Evolutionary conservation across 2,329 filamentous ascomycete species (phyloP).

Genomic region (Penicillium paneum): DNA sequence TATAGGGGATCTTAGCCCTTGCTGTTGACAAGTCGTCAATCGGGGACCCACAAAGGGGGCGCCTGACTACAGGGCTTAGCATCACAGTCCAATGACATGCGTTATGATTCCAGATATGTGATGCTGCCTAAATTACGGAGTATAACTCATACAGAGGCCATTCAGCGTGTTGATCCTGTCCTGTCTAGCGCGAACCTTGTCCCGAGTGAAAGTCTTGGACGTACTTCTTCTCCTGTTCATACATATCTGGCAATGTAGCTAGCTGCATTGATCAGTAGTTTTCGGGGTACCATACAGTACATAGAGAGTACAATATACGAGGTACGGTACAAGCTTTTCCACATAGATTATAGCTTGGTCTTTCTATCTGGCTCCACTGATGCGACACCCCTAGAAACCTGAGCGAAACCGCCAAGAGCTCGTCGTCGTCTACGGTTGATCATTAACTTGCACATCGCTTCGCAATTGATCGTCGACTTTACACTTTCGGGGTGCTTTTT

Average conservation of each 20-base stretch:
- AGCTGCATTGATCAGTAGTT: slow-evolving; percentile 5
- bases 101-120: background rate
- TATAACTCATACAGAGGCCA: background rate
- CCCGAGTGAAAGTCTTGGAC: background rate
- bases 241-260: slow-evolving; percentile 6
- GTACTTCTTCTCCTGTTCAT: slow-evolving; percentile 19
- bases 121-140: background rate
- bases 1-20: slow-evolving; percentile 12
- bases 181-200: slow-evolving; percentile 18
- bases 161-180: slow-evolving; percentile 22
- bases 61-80: background rate
- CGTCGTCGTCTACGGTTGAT: slow-evolving; percentile 3
- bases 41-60: slow-evolving; percentile 3
- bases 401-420: slow-evolving; percentile 4
- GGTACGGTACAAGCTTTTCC: background rate
- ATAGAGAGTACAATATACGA: background rate
- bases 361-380: slow-evolving; percentile 5
- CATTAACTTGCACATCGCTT: slow-evolving; percentile 2
- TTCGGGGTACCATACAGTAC: no score
- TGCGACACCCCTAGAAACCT: background rate
- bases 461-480: background rate
- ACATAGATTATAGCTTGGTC: background rate
- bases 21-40: background rate
- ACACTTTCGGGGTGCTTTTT: background rate
- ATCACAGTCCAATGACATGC: slow-evolving; percentile 5